Evolutionary conservation across 2,329 filamentous ascomycete species (phyloP).

Genomic region (Exophiala mesophila): DNA sequence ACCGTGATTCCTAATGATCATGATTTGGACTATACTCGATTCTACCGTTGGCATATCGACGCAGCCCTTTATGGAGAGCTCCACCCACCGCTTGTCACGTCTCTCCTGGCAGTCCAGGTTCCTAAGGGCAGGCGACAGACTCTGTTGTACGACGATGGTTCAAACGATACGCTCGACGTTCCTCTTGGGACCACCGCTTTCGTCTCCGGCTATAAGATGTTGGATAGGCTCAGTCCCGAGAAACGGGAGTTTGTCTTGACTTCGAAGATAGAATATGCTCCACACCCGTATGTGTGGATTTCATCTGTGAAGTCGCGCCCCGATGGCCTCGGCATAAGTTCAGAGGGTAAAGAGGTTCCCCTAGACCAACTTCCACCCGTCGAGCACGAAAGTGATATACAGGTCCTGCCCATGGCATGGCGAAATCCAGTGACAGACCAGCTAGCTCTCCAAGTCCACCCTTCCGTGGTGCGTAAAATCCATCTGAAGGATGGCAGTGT

Average conservation of each 20-base stretch:
- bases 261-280: constrained; percentile 67
- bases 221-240: constrained; percentile 57
- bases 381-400: constrained; percentile 58
- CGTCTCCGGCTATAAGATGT: constrained; percentile 66
- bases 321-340: constrained; percentile 66
- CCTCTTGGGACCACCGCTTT: constrained; percentile 74
- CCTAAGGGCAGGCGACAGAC: constrained; percentile 62
- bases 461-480: constrained; percentile 64
- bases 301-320: constrained; percentile 61
- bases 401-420: constrained; percentile 72
- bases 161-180: constrained; percentile 60
- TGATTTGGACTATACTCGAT: constrained; percentile 49
- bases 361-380: constrained; percentile 58
- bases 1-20: constrained; percentile 57
- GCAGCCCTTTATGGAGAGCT: constrained; percentile 51
- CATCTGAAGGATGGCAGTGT: constrained; percentile 62
- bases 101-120: constrained; percentile 68
- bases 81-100: constrained; percentile 68
- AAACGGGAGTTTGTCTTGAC: constrained; percentile 64
- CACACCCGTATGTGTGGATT: constrained; percentile 83
- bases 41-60: constrained; percentile 49
- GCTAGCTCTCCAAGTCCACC: constrained; percentile 68
- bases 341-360: constrained; percentile 60
- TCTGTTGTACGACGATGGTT: constrained; percentile 68
- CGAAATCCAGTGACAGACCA: constrained; percentile 66